Percentiles rank a stretch among this genome's conserved stretches.
These are phyloP conservation scores for Serendipita vermifera DNA, from an alignment of 768 basidiomycete genomes.

Conservation along the genomic window DNA sequence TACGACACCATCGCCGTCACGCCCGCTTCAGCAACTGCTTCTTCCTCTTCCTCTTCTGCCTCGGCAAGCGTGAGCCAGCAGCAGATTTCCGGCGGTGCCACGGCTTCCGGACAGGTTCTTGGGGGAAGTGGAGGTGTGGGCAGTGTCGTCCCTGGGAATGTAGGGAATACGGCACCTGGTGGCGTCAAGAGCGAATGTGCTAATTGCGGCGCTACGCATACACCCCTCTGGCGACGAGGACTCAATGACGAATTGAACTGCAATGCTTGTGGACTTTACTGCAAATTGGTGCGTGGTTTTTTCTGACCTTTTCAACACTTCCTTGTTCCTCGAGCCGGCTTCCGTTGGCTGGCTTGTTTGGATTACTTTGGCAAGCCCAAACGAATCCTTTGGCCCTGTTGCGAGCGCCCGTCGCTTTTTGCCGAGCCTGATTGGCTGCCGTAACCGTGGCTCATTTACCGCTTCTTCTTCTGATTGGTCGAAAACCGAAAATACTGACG, in stretches of 20 bases:
- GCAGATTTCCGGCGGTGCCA: not conserved
- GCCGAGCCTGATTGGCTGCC: not conserved
- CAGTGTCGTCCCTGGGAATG: conserved; percentile 2
- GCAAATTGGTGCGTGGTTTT: conserved; percentile 51
- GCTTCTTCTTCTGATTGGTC: no score
- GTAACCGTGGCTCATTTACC: not conserved
- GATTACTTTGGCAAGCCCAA: no score
- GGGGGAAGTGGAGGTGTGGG: not conserved
- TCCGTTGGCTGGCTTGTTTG: no score
- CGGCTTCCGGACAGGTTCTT: not conserved
- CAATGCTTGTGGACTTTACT: conserved; percentile 80
- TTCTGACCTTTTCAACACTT: not conserved
- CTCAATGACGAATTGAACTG: conserved; percentile 83
- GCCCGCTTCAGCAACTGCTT: not conserved
- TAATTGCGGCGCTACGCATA: conserved; percentile 81
- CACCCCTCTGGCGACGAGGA: conserved; percentile 75
- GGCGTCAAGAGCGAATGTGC: conserved; percentile 73
- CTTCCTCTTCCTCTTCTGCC: not conserved
- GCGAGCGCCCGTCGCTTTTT: not conserved
- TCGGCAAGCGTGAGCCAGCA: not conserved
- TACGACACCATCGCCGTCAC: not conserved
- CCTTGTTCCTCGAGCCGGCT: not conserved
- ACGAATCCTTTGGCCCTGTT: no score
- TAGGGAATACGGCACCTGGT: conserved; percentile 34
- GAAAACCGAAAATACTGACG: not conserved